These are phyloP conservation scores for Colletotrichum caudatum DNA, from an alignment of 2,329 filamentous ascomycete genomes.

Conservation along the genomic window DNA sequence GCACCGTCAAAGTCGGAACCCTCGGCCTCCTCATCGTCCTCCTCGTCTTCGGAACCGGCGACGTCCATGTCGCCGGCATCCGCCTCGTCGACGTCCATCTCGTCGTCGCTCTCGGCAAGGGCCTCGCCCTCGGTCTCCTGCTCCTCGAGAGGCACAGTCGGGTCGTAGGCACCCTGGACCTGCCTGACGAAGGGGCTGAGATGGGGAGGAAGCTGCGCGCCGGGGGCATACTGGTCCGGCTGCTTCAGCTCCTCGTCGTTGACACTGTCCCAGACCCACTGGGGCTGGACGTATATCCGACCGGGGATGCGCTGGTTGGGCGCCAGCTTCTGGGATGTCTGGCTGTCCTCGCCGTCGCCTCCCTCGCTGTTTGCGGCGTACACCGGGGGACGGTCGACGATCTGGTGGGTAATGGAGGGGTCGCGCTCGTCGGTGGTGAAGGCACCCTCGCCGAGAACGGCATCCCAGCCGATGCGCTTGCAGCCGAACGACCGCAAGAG, in stretches of 20 bases:
- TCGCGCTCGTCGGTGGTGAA: constrained; percentile 93
- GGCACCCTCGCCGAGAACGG: constrained; percentile 88
- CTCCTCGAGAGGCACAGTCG: constrained; percentile 84
- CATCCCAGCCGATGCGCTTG: constrained; percentile 95
- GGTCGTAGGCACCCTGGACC: constrained; percentile 90
- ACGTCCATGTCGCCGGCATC: constrained; percentile 64
- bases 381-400: constrained; percentile 89
- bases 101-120: constrained; percentile 72
- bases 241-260: constrained; percentile 92
- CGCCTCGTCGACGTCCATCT: constrained; percentile 58
- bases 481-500: constrained; percentile 94
- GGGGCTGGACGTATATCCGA: constrained; percentile 91
- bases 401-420: constrained; percentile 92
- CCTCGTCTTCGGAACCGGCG: constrained; percentile 61
- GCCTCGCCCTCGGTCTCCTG: constrained; percentile 91
- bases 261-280: constrained; percentile 98
- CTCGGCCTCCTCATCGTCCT: constrained; percentile 60
- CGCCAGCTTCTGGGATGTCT: constrained; percentile 69
- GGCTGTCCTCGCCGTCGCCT: constrained; percentile 67
- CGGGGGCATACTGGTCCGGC: constrained; percentile 89
- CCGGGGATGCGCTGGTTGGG: constrained; percentile 85
- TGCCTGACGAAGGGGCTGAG: constrained; percentile 95
- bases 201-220: constrained; percentile 90
- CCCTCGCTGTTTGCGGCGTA: constrained; percentile 58
- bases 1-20: constrained; percentile 62